Conservation (phyloP, 2,329 filamentous ascomycete genomes). For the Magnaporthiopsis rhizophila region DNA sequence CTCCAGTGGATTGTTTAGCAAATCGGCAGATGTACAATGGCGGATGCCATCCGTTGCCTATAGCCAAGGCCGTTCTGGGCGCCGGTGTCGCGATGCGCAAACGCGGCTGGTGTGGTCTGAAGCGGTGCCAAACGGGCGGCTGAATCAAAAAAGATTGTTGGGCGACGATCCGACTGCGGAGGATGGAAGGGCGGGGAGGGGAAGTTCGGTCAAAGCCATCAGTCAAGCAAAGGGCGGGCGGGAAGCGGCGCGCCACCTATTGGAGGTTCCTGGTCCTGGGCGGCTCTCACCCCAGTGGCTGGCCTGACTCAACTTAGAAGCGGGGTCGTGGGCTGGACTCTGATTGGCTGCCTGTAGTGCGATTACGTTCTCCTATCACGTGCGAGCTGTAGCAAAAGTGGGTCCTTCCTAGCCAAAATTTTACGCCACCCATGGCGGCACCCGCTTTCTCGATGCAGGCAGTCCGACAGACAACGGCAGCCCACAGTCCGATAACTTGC, state of each 20-base stretch:
- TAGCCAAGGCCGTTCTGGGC: not conserved
- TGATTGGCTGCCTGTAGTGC: not conserved
- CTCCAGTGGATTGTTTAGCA: not conserved
- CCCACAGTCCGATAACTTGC: not conserved
- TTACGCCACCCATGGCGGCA: not conserved
- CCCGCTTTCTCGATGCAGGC: not conserved
- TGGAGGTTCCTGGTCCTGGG: not conserved
- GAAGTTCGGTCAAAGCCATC: not conserved
- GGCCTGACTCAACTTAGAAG: conserved; percentile 1
- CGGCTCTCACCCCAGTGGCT: not conserved
- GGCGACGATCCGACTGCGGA: not conserved
- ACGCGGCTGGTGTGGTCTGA: not conserved
- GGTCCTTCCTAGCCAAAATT: not conserved
- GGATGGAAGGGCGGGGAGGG: not conserved
- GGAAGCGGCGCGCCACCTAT: no score
- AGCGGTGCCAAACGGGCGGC: not conserved
- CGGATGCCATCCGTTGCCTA: not conserved
- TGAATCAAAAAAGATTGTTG: not conserved
- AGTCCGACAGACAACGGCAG: not conserved
- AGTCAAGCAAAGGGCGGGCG: not conserved
- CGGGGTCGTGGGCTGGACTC: not conserved
- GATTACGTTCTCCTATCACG: not conserved
- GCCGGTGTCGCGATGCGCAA: not conserved
- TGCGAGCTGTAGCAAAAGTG: not conserved
- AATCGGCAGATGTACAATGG: not conserved